These are phyloP conservation scores for Verticillium zaregamsianum DNA, from an alignment of 2,329 filamentous ascomycete species.

Conservation along the genomic window DNA sequence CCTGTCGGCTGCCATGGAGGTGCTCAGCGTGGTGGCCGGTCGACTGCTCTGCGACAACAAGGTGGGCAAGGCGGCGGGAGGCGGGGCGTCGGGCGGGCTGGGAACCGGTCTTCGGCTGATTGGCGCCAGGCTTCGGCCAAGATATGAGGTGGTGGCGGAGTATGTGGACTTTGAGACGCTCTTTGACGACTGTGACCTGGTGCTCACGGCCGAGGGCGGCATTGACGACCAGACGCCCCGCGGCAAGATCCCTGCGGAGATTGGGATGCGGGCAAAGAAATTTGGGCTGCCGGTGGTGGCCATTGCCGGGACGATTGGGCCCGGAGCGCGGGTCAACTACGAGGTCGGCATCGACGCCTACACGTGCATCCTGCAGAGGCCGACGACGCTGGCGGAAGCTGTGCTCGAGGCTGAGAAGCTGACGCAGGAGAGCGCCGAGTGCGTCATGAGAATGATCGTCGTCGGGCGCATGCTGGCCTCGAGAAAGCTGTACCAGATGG, in stretches of 20 bases:
- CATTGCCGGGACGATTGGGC: slow-evolving; percentile 31
- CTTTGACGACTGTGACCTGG: slow-evolving; percentile 43
- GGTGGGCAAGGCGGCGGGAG: slow-evolving; percentile 35
- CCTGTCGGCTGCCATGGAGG: slow-evolving; percentile 37
- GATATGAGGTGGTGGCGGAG: slow-evolving; percentile 45
- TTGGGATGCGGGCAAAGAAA: slow-evolving; percentile 41
- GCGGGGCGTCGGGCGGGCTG: slow-evolving; percentile 48
- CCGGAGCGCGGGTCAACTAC: slow-evolving; percentile 26
- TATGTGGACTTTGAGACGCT: slow-evolving; percentile 43
- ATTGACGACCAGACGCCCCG: slow-evolving; percentile 46
- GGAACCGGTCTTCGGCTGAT: slow-evolving; percentile 46
- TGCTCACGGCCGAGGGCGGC: slow-evolving; percentile 49
- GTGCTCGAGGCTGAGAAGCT: slow-evolving; percentile 23
- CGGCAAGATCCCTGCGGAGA: slow-evolving; percentile 50
- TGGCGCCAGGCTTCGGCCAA: slow-evolving; percentile 38
- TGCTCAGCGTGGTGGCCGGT: slow-evolving; percentile 30
- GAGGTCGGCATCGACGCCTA: slow-evolving; percentile 28
- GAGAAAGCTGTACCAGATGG: slow-evolving; percentile 3
- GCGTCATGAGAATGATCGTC: slow-evolving; percentile 26
- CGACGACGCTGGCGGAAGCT: slow-evolving; percentile 25
- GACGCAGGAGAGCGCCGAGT: slow-evolving; percentile 26
- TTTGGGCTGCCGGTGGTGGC: slow-evolving; percentile 39
- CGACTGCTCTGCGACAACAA: slow-evolving; percentile 25
- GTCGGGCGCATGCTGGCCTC: slow-evolving; percentile 23
- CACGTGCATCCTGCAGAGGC: slow-evolving; percentile 26